phyloP scores from a whole-genome alignment of 768 basidiomycete genomes.

The Postia placenta region DNA sequence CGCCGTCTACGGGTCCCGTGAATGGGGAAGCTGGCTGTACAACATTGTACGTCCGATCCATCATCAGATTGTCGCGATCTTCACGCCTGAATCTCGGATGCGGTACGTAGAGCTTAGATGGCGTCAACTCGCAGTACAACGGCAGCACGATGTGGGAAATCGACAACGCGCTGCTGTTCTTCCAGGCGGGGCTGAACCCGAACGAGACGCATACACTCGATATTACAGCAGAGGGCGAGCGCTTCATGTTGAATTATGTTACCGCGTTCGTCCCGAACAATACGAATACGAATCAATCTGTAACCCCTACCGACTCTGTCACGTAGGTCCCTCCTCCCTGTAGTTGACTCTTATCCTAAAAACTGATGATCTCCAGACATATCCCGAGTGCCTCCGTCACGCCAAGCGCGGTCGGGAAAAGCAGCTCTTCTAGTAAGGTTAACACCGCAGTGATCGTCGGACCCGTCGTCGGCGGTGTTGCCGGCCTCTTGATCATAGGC shows the following conservation, averaged over 20 bases:
- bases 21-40: conserved; percentile 22
- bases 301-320: too few species aligned
- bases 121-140: conserved; percentile 30
- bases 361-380: too few species aligned
- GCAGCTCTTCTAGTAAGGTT: neutral
- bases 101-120: too few species aligned
- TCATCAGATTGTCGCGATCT: too few species aligned
- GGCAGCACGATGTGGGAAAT: conserved; percentile 36
- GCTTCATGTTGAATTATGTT: conserved; percentile 16
- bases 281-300: neutral
- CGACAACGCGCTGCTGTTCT: conserved; percentile 50
- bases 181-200: conserved; percentile 51
- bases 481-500: conserved; percentile 3
- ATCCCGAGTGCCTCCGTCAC: too few species aligned
- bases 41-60: conserved; percentile 18
- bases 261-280: conserved; percentile 1
- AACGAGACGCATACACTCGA: conserved; percentile 39
- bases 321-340: too few species aligned
- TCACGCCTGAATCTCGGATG: too few species aligned
- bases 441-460: conserved; percentile 15
- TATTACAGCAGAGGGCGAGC: conserved; percentile 36
- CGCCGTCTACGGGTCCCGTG: conserved; percentile 10
- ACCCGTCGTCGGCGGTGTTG: conserved; percentile 10
- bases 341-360: too few species aligned
- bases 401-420: neutral